These are phyloP conservation scores for Penicillium glabrum DNA, from an alignment of 2,329 filamentous ascomycete genomes.

Conservation along the genomic window DNA sequence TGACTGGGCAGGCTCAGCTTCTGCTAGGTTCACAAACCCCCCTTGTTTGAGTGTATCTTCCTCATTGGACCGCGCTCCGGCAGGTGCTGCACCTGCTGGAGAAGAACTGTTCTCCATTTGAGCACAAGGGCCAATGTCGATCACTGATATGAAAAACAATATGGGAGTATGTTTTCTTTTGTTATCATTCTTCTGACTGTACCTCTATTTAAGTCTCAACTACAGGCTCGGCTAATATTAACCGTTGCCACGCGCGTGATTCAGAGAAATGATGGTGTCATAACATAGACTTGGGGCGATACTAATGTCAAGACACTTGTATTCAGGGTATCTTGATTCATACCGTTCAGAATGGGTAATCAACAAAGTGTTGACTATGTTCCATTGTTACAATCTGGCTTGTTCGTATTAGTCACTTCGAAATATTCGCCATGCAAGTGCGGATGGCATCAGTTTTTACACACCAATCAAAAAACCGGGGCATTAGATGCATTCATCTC, in stretches of 20 bases:
- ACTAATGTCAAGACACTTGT: background rate
- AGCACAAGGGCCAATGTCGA: background rate
- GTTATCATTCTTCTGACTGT: background rate
- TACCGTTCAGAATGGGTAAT: too few species aligned
- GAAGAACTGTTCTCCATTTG: background rate
- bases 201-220: background rate
- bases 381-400: background rate
- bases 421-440: background rate
- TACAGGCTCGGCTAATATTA: background rate
- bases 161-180: background rate
- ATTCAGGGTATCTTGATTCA: too few species aligned
- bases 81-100: background rate
- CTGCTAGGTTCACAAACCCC: background rate
- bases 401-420: background rate
- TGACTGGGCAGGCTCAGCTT: background rate
- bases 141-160: background rate
- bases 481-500: background rate
- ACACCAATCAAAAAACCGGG: background rate
- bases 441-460: background rate
- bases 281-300: background rate
- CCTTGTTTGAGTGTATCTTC: background rate
- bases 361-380: background rate
- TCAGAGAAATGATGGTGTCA: background rate
- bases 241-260: background rate
- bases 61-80: background rate